phyloP scores from a whole-genome alignment of 768 basidiomycete species.

The Lentinula sp. region DNA sequence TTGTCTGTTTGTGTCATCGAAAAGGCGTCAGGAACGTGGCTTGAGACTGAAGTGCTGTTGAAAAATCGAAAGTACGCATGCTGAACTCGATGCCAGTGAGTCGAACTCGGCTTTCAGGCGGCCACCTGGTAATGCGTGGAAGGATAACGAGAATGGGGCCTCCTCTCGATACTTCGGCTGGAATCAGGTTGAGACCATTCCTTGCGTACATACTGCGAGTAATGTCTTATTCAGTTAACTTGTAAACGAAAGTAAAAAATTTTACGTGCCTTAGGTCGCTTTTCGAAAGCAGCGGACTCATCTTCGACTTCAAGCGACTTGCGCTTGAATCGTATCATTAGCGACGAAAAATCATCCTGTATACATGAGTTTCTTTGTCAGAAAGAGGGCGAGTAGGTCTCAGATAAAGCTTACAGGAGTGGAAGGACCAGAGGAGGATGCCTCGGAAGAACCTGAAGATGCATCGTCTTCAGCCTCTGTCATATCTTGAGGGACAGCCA shows the following conservation, averaged over 20 bases:
- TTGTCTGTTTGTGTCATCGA: neutral
- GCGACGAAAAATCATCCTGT: constrained; percentile 10
- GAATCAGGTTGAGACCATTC: constrained; percentile 9
- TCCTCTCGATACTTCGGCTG: neutral
- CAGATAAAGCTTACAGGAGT: constrained; percentile 21
- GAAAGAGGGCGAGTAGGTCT: neutral
- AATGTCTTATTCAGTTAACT: neutral
- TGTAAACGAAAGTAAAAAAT: neutral
- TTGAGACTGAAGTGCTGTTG: neutral
- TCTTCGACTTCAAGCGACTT: constrained; percentile 24
- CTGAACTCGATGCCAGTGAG: too few species aligned
- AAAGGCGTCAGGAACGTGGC: neutral
- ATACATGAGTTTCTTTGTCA: neutral
- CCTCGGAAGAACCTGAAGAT: constrained; percentile 12
- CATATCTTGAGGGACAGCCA: constrained; percentile 19
- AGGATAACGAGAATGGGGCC: neutral
- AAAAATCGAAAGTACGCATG: neutral
- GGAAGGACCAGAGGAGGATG: constrained; percentile 17
- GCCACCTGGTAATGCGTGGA: neutral
- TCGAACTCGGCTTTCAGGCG: too few species aligned
- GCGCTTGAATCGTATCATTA: constrained; percentile 29
- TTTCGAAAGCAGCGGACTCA: constrained; percentile 19
- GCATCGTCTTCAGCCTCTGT: constrained; percentile 15
- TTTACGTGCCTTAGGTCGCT: constrained; percentile 30
- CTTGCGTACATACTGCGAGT: constrained; percentile 14